These are phyloP conservation scores for Plasmodium sp. DNA, from an alignment of 169 alveolate genomes.

Conservation along the genomic window DNA sequence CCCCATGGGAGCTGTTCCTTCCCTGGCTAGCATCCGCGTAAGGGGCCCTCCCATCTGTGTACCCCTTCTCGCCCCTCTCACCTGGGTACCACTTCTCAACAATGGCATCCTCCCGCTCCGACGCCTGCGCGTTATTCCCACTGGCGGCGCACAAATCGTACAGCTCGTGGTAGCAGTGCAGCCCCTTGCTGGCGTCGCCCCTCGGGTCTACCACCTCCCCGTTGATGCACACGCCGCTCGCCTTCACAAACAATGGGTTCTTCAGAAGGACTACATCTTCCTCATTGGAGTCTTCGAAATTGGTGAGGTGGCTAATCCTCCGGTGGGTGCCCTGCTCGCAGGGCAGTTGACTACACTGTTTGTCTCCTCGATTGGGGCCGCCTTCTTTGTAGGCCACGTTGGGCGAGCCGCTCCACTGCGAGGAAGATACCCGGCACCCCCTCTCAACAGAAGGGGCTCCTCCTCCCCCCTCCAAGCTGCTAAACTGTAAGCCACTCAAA, in stretches of 20 bases:
- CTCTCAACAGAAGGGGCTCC: not conserved
- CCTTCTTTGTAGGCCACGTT: not conserved
- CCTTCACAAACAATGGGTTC: slow-evolving; percentile 19
- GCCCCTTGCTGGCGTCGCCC: not conserved
- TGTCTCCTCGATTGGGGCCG: not conserved
- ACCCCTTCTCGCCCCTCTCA: not conserved
- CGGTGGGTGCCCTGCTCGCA: not conserved
- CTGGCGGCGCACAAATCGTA: not conserved
- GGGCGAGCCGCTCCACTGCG: not conserved
- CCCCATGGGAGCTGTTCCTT: not conserved
- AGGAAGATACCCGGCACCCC: not conserved
- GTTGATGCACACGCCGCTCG: not conserved
- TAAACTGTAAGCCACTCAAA: slow-evolving; percentile 2
- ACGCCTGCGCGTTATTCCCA: not conserved
- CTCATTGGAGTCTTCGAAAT: slow-evolving; percentile 21
- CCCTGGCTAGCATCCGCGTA: not conserved
- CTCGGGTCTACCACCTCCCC: not conserved
- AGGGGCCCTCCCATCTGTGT: not conserved
- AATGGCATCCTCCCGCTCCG: not conserved
- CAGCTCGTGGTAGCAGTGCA: slow-evolving; percentile 11
- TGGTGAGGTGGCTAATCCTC: not conserved
- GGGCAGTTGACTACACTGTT: not conserved
- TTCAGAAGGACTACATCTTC: slow-evolving; percentile 46
- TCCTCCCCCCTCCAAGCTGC: not conserved
- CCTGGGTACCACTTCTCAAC: not conserved